Base-by-base conservation (phyloP, 2,329 filamentous ascomycete species). In the Anisogramma anomala region DNA sequence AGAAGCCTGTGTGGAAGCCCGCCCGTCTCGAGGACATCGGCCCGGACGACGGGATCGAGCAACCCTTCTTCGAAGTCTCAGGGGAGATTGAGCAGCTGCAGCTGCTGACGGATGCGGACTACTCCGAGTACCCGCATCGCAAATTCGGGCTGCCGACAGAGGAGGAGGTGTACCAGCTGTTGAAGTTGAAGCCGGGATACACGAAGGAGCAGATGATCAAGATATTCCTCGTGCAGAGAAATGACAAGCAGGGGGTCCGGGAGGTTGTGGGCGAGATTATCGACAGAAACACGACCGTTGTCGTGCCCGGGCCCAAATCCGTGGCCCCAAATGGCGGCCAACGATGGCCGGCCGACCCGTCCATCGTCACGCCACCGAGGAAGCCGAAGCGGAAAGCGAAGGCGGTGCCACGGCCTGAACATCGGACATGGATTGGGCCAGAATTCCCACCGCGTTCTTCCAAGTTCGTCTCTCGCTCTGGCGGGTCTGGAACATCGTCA, bases 111-210 rank as follows among this genome's bases (percentile, higher is more conserved):
- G 56, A 68, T 39, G 60, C 65, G 10, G 72, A 82, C 51, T 96
- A 81, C 63, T 58, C 55, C 4, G 65, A 80, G 44, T 95, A 95
- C 60, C 89, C 88, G 1, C 75, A 84, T 58, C 60, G 63, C 10
- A 65, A 63, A 52, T 77, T 87, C 22, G 82, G 80, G 4, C 66
- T 95, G 46, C 91, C 89, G 4, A 71, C 68, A 2, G 88, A 96
- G 63, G 51, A 53, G 28, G 72, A 83, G 38, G 64, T 83, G 11
- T 56, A 65, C 55, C 42, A 52, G 8, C 39, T 71, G 30, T 64
- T 79, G 14, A 51, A 49, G 17, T 50, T 57, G 19, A 64, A 59
- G 42, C 51, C 44, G 18, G 30, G 33, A 7, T 59, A 58, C 53
- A 67, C 63, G n/a, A 61, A 65, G 6, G 62, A 70, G 46, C 68